Base-by-base conservation (phyloP, 179 eudicot species). In the Drosera spatulata region DNA sequence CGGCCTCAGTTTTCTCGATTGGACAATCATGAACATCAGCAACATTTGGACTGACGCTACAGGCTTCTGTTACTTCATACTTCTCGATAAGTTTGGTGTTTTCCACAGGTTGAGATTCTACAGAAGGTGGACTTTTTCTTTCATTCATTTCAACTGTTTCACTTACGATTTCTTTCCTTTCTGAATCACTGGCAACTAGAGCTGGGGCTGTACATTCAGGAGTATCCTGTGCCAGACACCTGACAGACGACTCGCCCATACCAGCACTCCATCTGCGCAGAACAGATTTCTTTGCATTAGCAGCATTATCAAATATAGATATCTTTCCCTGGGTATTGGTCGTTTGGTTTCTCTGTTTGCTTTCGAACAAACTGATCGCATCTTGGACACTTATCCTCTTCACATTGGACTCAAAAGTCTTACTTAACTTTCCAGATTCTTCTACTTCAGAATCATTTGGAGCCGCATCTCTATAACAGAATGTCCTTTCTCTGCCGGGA, bases 211-310 rank as follows among this genome's bases (percentile, higher is more conserved):
- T 45, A 74, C 69, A 61, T 63, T 76, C 85, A 46, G 79, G 56
- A 47, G 65, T 67, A 63, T 43, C 42, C 60, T 76, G 80, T 59
- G 64, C 55, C 5, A 65, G 56, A 43, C 63, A 62, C 50, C 68
- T 71, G 48, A 71, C 63, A 66, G 87, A 63, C 46, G 61, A 62
- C 63, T 79, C 86, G 46, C 79, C 81, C 72, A 74, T 62, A 69
- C 88, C 86, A 4, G 97, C 62, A 71, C 97, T 93, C 99, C 99
- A 89, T 85, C 97, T 82, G 71, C 95, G 82, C 71, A 93, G 67
- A 10, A 93, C 94, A 55, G 87, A 68, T 75, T 81, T 93, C 50
- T 80, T 76, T 55, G 82, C 61, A 68, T 78, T 81, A 53, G 76
- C 47, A 38, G 85, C 68, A 50, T 68, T 75, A 64, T 78, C 91